Evolutionary conservation across 495 filamentous ascomycete genomes (phyloP).

Genomic region (Trichoderma virens): DNA sequence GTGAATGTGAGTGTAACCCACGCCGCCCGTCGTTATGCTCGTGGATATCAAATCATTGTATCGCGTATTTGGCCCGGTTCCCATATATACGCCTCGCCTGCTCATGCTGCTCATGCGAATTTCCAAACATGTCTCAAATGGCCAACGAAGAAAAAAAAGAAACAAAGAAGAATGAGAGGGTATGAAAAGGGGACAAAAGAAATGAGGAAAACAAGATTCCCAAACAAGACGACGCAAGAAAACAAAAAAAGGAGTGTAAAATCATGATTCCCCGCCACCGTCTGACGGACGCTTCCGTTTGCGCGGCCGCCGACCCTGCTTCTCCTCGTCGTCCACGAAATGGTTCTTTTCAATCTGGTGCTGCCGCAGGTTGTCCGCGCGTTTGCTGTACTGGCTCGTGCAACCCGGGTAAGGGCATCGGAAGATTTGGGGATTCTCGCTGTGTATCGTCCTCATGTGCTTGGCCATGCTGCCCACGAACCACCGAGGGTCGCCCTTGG

Average conservation of each 20-base stretch:
- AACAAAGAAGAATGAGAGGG: neutral
- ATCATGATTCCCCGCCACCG: slow-evolving; percentile 12
- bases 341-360: slow-evolving; percentile 44
- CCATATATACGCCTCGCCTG: neutral
- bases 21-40: neutral
- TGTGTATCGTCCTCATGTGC: slow-evolving; percentile 43
- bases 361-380: slow-evolving; percentile 41
- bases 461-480: slow-evolving; percentile 47
- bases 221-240: neutral
- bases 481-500: slow-evolving; percentile 45
- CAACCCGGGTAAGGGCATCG: slow-evolving; percentile 41
- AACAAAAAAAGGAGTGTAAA: neutral
- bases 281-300: slow-evolving; percentile 28
- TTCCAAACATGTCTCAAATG: neutral
- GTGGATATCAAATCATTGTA: neutral
- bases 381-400: slow-evolving; percentile 41
- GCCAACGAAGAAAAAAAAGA: neutral
- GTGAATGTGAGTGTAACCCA: neutral
- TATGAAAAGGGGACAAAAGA: neutral
- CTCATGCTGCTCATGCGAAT: neutral
- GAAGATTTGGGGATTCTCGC: slow-evolving; percentile 33
- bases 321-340: slow-evolving; percentile 30
- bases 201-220: neutral
- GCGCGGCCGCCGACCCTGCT: slow-evolving; percentile 24
- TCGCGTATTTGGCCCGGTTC: neutral